A percentile compares a stretch with the other conserved stretches of the same genome.
These are phyloP conservation scores for Omphalotus guepiniiformis DNA, from an alignment of 768 basidiomycete species.

Conservation along the genomic window DNA sequence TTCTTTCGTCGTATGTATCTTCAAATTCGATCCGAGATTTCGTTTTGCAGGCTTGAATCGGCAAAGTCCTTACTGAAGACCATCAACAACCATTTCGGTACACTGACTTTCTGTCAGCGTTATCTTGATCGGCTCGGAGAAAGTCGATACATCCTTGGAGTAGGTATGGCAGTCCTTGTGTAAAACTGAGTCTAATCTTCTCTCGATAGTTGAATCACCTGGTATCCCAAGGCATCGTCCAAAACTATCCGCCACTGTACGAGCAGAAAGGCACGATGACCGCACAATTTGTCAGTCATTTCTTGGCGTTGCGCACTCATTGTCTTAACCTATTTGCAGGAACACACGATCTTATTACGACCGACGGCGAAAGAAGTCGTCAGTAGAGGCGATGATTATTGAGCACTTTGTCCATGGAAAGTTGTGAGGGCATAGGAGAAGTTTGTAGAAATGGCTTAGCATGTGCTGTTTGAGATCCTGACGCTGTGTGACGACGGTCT, in stretches of 20 bases:
- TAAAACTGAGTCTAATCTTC: neutral
- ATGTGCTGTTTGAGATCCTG: too few relatives aligned
- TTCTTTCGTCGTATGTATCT: slow-evolving; percentile 2
- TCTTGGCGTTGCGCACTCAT: slow-evolving; percentile 1
- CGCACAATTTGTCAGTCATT: slow-evolving; percentile 74
- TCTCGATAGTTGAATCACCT: slow-evolving; percentile 75
- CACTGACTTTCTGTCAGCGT: slow-evolving; percentile 90
- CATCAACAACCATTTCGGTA: slow-evolving; percentile 91
- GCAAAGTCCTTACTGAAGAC: slow-evolving; percentile 83
- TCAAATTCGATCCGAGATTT: slow-evolving; percentile 2
- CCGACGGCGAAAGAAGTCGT: slow-evolving; percentile 85
- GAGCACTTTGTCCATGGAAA: too few relatives aligned
- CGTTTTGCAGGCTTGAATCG: slow-evolving; percentile 56
- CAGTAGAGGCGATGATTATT: slow-evolving; percentile 83
- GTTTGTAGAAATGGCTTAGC: too few relatives aligned
- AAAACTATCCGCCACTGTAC: slow-evolving; percentile 89
- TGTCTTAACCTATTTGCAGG: slow-evolving; percentile 36
- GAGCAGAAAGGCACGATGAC: slow-evolving; percentile 88
- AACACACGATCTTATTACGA: slow-evolving; percentile 81
- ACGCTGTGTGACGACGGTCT: too few relatives aligned
- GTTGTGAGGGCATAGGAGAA: too few relatives aligned
- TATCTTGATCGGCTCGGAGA: slow-evolving; percentile 92
- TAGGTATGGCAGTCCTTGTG: slow-evolving; percentile 30
- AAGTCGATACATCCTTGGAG: slow-evolving; percentile 88
- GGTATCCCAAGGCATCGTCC: slow-evolving; percentile 82